Base-by-base conservation (phyloP, 129 eudicot genomes). In the Flaveria trinervia region DNA sequence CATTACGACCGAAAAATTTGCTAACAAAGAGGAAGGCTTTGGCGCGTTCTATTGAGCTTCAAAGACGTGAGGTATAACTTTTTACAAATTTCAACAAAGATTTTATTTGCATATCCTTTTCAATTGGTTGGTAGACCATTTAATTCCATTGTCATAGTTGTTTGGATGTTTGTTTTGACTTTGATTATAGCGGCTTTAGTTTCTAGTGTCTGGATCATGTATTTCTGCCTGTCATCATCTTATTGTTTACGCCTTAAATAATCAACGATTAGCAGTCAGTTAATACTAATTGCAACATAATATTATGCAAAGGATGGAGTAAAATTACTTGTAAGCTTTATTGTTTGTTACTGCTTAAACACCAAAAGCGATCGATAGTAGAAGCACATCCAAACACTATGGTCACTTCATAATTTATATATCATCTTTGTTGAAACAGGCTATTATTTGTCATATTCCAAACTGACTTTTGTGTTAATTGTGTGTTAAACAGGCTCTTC, bases 31-130 rank as follows among this genome's bases (percentile, higher is more conserved):
- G 97, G 62, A 93, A 91, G 81, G 98, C 98, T 7, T 84, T 93
- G 79, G 92, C 96, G 18, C 98, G 98, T 80, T 93, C 98, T 61
- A 90, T 90, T 72, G 97, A 93, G 85, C 92, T 93, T 79, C 98
- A 93, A 83, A 79, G 97, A 81, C 92, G 85, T 3, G 87, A 93
- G 98, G 98, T 93, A 88, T 64, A 28, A 17, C 46, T 39, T 70
- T 14, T 15, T 23, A 22, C 28, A 59, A 73, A 13, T 68, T 57
- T 61, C 25, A 62, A 3, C 73, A 49, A 15, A 0, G 8, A 0
- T 48, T 36, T n/a, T 75, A 41, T 62, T 45, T 61, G 23, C 60
- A 39, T 18, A 18, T 9, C 9, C 13, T 49, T 61, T 79, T 33
- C 9, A 10, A 12, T 14, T 14, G 25, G 18, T 51, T 43, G 13